Evolutionary conservation across 257 asterid genomes (phyloP).

Genomic region (Jaltomata sinuosa): DNA sequence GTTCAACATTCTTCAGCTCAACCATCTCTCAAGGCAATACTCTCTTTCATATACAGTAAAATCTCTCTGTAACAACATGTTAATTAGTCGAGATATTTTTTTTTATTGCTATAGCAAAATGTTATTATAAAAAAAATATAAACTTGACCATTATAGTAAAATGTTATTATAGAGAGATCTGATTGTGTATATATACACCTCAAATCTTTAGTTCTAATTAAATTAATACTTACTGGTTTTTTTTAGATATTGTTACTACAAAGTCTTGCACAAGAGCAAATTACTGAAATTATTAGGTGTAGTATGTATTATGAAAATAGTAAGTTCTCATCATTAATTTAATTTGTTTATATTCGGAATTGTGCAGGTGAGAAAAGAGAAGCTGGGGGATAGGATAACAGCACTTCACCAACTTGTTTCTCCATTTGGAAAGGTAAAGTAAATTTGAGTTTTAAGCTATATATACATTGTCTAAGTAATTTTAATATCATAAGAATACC

Average conservation of each 20-base stretch:
- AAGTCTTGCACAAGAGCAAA: not conserved
- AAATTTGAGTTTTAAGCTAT: not conserved
- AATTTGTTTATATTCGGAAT: not conserved
- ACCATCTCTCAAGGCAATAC: constrained; percentile 72
- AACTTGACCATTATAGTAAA: not conserved
- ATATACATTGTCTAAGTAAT: too few species aligned
- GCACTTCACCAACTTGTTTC: constrained; percentile 96
- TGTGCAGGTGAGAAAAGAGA: constrained; percentile 88
- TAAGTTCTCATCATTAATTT: not conserved
- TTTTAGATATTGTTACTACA: too few species aligned
- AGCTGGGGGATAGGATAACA: constrained; percentile 87
- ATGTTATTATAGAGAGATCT: too few species aligned
- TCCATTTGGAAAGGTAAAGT: constrained; percentile 92
- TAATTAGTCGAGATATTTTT: not conserved
- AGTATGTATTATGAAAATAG: not conserved
- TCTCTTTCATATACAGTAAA: not conserved
- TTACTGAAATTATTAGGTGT: too few species aligned
- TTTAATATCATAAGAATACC: too few species aligned
- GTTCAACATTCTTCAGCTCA: constrained; percentile 71
- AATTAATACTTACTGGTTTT: not conserved
- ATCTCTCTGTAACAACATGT: not conserved
- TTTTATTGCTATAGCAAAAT: not conserved
- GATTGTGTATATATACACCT: too few species aligned
- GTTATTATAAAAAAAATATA: too few species aligned
- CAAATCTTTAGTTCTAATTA: too few species aligned